Base-by-base conservation (phyloP, 139 green algal species). In the Zygnema circumcarinatum region DNA sequence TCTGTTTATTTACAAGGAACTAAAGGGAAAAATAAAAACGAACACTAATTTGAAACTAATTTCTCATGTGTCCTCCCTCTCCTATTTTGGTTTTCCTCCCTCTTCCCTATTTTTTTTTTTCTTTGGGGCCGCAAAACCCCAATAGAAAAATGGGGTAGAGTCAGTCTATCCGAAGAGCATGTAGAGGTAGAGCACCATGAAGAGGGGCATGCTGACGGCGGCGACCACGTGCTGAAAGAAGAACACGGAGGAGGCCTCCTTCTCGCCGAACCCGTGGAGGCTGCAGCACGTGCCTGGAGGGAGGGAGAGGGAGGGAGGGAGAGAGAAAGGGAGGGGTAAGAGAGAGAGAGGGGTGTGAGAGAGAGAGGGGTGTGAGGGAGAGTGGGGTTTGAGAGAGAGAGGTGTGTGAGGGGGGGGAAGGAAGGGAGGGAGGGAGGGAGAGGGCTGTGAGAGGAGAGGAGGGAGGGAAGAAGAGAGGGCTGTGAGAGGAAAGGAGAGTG, bases 211-310 rank as follows among this genome's bases (percentile, higher is more conserved):
- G 38, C 69, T 73, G 38, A 88, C 47, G 67, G 76, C 21, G 36
- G 82, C 82, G 25, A 47, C 67, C 16, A 88, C 47, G 82, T 88
- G 82, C 29, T 88, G 38, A 25, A 67, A 88, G 67, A 88, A 88
- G 40, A 88, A 52, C 31, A 83, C 82, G 11, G 82, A 73, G 11
- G 82, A 88, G 3, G 79, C 36, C 29, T 88, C 82, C 67, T 83
- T 85, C 67, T 88, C 82, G n/a, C 82, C 82, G 35, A 83, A 88
- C 67, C 67, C 67, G 29, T 74, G 73, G 20, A 88, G 67, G 35
- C 67, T 88, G 36, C 67, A 83, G 21, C 69, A 73, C 21, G 82
- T 88, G 35, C 82, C 82, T 88, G 82, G 32, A 38, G 41, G 2
- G 1, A 41, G 69, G 20, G 3, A 31, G 0, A 67, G 21, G 22